Evolutionary conservation across 768 basidiomycete species (phyloP).

Genomic region (Heimioporus sp.): DNA sequence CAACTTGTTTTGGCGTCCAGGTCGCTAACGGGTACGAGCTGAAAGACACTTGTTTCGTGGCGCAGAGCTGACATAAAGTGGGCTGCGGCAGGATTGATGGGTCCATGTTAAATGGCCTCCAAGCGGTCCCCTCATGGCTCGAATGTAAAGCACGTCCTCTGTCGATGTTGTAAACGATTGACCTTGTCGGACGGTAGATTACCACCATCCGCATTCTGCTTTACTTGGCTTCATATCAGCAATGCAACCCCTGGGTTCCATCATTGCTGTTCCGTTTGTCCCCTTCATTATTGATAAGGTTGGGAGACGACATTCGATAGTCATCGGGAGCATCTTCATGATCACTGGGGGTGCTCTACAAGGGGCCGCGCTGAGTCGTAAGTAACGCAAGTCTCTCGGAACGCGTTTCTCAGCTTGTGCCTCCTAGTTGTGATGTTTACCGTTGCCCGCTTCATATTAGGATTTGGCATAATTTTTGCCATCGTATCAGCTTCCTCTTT

Average conservation of each 20-base stretch:
- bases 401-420: neutral
- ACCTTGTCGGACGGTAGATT: conserved; percentile 39
- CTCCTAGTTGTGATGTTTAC: neutral
- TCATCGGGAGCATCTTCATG: neutral
- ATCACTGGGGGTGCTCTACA: neutral
- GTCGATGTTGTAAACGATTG: neutral
- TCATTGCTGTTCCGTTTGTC: neutral
- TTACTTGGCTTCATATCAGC: conserved; percentile 14
- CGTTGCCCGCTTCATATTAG: neutral
- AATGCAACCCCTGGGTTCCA: neutral
- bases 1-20: too few relatives aligned
- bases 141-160: conserved; percentile 35
- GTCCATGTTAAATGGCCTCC: conserved; percentile 62
- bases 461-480: neutral
- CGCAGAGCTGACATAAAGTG: too few relatives aligned
- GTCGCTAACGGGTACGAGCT: too few relatives aligned
- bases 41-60: too few relatives aligned
- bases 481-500: neutral
- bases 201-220: conserved; percentile 48
- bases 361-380: neutral
- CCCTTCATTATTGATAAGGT: neutral
- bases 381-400: neutral
- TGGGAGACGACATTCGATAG: neutral
- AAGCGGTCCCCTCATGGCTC: conserved; percentile 57
- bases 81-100: conserved; percentile 29